Base-by-base conservation (phyloP, 208 protist genomes). In the Leishmania tropica region DNA sequence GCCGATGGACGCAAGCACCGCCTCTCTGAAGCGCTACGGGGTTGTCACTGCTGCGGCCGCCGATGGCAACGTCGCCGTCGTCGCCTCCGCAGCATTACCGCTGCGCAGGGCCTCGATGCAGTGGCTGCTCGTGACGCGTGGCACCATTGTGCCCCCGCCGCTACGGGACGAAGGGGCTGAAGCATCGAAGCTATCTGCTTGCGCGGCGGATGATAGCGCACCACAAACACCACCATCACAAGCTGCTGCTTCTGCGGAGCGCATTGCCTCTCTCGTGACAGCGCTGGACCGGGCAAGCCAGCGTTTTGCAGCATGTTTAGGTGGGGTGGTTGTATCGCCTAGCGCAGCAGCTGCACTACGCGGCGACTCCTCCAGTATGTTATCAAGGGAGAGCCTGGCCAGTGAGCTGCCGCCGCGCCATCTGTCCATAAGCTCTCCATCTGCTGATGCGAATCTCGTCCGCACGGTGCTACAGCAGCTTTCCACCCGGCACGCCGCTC, bases 401-500 rank as follows among this genome's bases (percentile, higher is more conserved):
- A 51, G 47, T 45, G 70, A 74, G 42, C 70, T 35, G 45, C 24
- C 13, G 73, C 51, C 42, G 35, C 17, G 51, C 19, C 35, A 54
- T 56, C 73, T 51, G 31, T 6, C 19, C 73, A 7, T n/a, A 2
- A 21, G 31, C 45, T 7, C 58, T 28, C 24, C 35, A 37, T 21
- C 31, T 37, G 11, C 48, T 48, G 53, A 67, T 21, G 62, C 0
- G 19, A 40, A 62, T 21, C 54, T 87, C 48, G 81, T 87, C 35
- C 58, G 17, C 40, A 48, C 74, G 62, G 87, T 70, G 45, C 45
- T 83, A 17, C n/a, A 83, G 84, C 21, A 83, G 11, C 83, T 79
- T 68, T 15, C 54, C 62, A 85, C 82, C 17, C 58, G 74, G 0
- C 72, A 71, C 13, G 58, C 78, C 74, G 75, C 48, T 76, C 83